A percentile compares a stretch with the other conserved stretches of the same genome.
phyloP scores from a whole-genome alignment of 768 basidiomycete species.

The Xerocomellus intermedius region DNA sequence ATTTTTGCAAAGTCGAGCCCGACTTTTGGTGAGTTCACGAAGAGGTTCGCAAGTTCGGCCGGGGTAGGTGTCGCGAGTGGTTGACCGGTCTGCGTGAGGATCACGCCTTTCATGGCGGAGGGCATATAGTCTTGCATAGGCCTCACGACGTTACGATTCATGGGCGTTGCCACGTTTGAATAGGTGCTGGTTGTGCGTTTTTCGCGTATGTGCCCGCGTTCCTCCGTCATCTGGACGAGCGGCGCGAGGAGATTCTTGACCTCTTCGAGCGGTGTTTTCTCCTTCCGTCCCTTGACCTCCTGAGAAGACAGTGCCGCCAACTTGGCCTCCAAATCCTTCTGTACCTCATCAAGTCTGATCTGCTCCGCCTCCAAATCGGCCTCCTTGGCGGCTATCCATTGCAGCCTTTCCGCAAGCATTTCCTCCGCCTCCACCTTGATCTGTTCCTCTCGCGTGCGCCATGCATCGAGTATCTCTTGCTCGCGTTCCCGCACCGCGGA shows the following conservation, averaged over 20 bases:
- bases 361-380: constrained; percentile 55
- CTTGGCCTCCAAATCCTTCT: constrained; percentile 51
- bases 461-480: constrained; percentile 59
- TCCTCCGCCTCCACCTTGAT: constrained; percentile 48
- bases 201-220: constrained; percentile 24
- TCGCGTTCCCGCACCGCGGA: constrained; percentile 64
- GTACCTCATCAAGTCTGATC: constrained; percentile 44
- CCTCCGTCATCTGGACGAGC: constrained; percentile 38
- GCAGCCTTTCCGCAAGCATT: constrained; percentile 38
- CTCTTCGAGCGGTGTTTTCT: constrained; percentile 67
- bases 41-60: constrained; percentile 61
- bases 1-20: constrained; percentile 76
- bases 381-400: constrained; percentile 51
- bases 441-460: constrained; percentile 51
- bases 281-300: constrained; percentile 40
- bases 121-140: constrained; percentile 27
- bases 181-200: constrained; percentile 12
- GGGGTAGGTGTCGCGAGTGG: constrained; percentile 69
- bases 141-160: constrained; percentile 37
- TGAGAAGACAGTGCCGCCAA: constrained; percentile 44
- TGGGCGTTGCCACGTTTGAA: constrained; percentile 49
- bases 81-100: constrained; percentile 78
- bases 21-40: constrained; percentile 66
- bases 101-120: constrained; percentile 74
- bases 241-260: constrained; percentile 68